Conservation (phyloP, 176 grass and related monocot species). For the Avena atlantica region DNA sequence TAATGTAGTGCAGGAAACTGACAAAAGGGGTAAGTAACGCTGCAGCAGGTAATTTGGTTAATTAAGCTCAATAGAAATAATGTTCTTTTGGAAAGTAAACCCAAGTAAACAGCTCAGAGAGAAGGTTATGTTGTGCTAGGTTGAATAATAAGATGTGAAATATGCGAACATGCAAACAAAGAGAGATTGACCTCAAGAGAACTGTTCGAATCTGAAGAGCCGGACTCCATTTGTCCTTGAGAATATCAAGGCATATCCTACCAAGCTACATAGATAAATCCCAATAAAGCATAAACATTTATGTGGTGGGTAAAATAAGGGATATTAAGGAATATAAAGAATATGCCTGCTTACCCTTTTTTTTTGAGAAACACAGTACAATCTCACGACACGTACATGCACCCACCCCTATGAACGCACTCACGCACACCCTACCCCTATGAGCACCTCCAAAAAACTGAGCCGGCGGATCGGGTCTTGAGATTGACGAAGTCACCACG, state of each 20-base stretch:
- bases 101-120: background rate
- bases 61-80: conserved; percentile 17
- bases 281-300: conserved; percentile 25
- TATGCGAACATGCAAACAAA: background rate
- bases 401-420: too few relatives aligned
- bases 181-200: conserved; percentile 67
- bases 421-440: too few relatives aligned
- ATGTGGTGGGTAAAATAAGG: background rate
- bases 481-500: too few relatives aligned
- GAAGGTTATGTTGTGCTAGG: background rate
- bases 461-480: too few relatives aligned
- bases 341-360: conserved; percentile 47
- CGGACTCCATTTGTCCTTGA: conserved; percentile 97
- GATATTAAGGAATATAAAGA: background rate
- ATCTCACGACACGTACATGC: too few relatives aligned
- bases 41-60: background rate
- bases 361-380: too few relatives aligned
- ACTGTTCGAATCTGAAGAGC: conserved; percentile 91
- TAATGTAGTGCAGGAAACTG: background rate
- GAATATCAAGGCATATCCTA: conserved; percentile 95
- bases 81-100: background rate
- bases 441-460: too few relatives aligned
- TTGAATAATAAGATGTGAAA: background rate
- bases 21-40: background rate
- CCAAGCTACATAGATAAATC: conserved; percentile 74